A percentile compares a stretch with the other conserved stretches of the same genome.
Evolutionary conservation across 2,329 filamentous ascomycete species (phyloP).

Genomic region (Neofusicoccum parvum): DNA sequence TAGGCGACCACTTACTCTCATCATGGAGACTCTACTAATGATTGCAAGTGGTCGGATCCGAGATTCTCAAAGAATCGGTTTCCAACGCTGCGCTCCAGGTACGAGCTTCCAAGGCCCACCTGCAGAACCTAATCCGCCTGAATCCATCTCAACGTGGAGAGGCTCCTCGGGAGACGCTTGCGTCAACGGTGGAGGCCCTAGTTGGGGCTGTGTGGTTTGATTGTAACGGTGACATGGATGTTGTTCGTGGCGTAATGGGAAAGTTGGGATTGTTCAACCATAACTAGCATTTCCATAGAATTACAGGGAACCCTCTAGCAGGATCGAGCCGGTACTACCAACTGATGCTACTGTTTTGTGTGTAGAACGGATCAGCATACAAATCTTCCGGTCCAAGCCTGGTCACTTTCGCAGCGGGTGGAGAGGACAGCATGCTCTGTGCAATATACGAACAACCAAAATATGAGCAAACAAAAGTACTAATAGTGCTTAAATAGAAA

Average conservation of each 20-base stretch:
- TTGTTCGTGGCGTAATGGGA: background rate
- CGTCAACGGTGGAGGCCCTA: background rate
- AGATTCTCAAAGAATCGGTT: background rate
- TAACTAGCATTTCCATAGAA: background rate
- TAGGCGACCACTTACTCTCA: background rate
- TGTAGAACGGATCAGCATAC: too few relatives aligned
- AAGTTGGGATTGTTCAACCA: background rate
- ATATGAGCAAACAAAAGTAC: too few relatives aligned
- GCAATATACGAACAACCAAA: too few relatives aligned
- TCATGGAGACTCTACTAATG: background rate
- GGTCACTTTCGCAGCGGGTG: too few relatives aligned
- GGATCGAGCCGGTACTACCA: too few relatives aligned
- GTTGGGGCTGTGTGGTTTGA: slow-evolving; percentile 2
- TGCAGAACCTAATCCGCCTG: background rate
- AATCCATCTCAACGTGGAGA: background rate
- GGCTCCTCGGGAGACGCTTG: background rate
- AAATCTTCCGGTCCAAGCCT: too few relatives aligned
- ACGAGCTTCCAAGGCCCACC: background rate
- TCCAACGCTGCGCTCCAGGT: background rate
- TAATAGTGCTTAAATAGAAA: too few relatives aligned
- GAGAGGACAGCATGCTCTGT: too few relatives aligned
- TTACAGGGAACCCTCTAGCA: too few relatives aligned
- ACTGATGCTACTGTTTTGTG: too few relatives aligned
- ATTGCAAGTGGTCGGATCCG: background rate
- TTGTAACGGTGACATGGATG: background rate